phyloP scores from a whole-genome alignment of 2,329 filamentous ascomycete species.

The Dactylellina leptospora region DNA sequence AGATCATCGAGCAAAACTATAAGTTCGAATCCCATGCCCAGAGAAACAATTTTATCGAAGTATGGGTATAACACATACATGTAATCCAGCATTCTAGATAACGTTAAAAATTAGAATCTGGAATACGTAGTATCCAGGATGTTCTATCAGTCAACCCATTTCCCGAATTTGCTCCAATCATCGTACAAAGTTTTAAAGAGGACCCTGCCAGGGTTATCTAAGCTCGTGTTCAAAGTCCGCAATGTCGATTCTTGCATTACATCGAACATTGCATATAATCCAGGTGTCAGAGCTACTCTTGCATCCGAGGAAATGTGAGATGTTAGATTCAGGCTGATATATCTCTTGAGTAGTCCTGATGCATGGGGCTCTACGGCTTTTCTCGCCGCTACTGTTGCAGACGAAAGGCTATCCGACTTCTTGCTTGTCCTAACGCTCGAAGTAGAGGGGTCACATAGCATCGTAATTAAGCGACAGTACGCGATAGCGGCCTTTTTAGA shows the following conservation, averaged over 20 bases:
- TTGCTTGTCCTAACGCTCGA: slow-evolving; percentile 45
- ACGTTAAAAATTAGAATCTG: too few species aligned
- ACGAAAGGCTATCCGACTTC: slow-evolving; percentile 44
- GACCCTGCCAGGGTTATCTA: slow-evolving; percentile 43
- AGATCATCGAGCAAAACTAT: slow-evolving; percentile 53
- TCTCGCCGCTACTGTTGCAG: slow-evolving; percentile 34
- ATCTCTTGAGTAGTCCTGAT: slow-evolving; percentile 29
- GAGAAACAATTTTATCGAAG: background rate
- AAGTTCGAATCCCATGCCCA: slow-evolving; percentile 3
- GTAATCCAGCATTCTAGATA: too few species aligned
- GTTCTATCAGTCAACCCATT: slow-evolving; percentile 39
- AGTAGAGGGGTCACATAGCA: slow-evolving; percentile 47
- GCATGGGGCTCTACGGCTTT: slow-evolving; percentile 37
- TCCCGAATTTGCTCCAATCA: slow-evolving; percentile 49
- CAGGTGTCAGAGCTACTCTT: slow-evolving; percentile 30
- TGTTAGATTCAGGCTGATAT: slow-evolving; percentile 40
- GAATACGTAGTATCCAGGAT: too few species aligned
- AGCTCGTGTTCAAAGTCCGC: slow-evolving; percentile 34
- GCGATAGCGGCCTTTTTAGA: slow-evolving; percentile 28
- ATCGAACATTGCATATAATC: slow-evolving; percentile 50
- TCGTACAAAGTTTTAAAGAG: slow-evolving; percentile 49
- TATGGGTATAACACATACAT: background rate
- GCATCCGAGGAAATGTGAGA: slow-evolving; percentile 29
- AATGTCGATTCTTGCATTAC: slow-evolving; percentile 40
- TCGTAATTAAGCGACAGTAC: slow-evolving; percentile 44